These are phyloP conservation scores for Epicoccum nigrum DNA, from an alignment of 2,329 filamentous ascomycete species.

Conservation along the genomic window DNA sequence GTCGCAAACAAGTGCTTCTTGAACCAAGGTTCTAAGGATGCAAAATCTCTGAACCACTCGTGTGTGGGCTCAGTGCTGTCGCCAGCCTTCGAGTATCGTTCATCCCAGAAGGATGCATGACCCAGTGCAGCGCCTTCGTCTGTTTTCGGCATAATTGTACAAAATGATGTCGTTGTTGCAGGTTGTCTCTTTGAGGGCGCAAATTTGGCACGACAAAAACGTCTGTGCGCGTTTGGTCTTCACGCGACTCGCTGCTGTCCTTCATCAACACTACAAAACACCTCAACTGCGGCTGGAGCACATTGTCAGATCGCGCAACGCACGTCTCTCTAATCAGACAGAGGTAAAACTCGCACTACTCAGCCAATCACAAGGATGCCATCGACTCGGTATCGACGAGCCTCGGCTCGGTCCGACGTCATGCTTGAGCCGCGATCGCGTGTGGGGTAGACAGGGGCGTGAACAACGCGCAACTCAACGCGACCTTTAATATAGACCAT, in stretches of 20 bases:
- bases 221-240: constrained; percentile 4
- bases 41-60: constrained; percentile 40
- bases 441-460: constrained; percentile 17
- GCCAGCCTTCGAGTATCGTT: constrained; percentile 51
- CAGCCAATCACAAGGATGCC: not conserved
- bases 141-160: constrained; percentile 11
- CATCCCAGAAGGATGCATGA: constrained; percentile 55
- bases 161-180: not conserved
- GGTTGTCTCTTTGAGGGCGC: not conserved
- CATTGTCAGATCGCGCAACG: too few species aligned
- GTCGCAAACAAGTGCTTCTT: not conserved
- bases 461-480: not conserved
- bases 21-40: not conserved
- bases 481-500: not conserved
- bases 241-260: not conserved
- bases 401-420: constrained; percentile 16
- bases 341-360: too few species aligned
- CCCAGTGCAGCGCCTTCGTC: constrained; percentile 17
- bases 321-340: too few species aligned
- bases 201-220: constrained; percentile 1
- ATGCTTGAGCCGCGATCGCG: not conserved
- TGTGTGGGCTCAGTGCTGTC: constrained; percentile 52
- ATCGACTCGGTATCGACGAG: constrained; percentile 9
- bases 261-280: not conserved
- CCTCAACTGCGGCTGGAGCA: too few species aligned